Conservation (phyloP, 2,329 filamentous ascomycete species). For the Calonectria naviculata region DNA sequence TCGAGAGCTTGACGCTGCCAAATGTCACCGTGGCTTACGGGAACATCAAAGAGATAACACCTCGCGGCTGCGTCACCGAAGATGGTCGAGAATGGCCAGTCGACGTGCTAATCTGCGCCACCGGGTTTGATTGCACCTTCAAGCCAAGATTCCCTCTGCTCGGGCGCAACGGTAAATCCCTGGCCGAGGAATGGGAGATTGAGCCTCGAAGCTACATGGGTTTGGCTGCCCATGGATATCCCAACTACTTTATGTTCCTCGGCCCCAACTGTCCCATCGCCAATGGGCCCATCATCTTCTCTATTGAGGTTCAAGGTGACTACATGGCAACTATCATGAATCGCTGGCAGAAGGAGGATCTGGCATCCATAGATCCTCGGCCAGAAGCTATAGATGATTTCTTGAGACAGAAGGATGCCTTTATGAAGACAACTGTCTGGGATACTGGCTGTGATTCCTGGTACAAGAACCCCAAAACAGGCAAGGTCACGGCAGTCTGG, state of each 20-base stretch:
- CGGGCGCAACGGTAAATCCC: not conserved
- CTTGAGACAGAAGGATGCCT: not conserved
- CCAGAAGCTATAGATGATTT: not conserved
- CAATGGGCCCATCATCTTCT: not conserved
- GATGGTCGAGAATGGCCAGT: not conserved
- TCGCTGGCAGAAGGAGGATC: not conserved
- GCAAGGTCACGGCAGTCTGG: not conserved
- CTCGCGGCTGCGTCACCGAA: not conserved
- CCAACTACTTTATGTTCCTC: constrained; percentile 12
- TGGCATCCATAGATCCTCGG: not conserved
- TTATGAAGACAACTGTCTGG: not conserved
- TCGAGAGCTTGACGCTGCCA: not conserved
- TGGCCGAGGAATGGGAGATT: not conserved
- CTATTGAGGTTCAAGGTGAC: not conserved
- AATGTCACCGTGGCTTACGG: not conserved
- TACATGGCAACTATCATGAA: not conserved
- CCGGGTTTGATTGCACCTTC: constrained; percentile 5
- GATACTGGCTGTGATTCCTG: not conserved
- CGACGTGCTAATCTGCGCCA: constrained; percentile 14
- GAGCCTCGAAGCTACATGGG: not conserved
- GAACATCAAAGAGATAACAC: not conserved
- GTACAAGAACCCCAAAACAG: not conserved
- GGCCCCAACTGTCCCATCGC: constrained; percentile 1
- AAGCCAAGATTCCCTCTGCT: not conserved
- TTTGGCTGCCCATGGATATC: not conserved